A percentile compares a stretch with the other conserved stretches of the same genome.
Conservation (phyloP, 2,329 filamentous ascomycete genomes). For the Pseudogymnoascus destructans region DNA sequence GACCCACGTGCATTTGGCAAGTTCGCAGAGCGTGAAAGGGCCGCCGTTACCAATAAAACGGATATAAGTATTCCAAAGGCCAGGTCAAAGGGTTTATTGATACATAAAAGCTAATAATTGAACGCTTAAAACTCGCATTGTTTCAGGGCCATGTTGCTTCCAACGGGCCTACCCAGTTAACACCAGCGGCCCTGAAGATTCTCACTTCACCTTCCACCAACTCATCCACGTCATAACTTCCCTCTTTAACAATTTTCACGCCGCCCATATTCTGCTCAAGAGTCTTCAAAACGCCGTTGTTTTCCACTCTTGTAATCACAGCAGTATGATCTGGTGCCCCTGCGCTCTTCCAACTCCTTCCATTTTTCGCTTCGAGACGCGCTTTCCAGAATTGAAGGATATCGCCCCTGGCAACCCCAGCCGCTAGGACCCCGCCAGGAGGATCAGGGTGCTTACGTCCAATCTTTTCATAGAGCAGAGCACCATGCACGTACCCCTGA, state of each 20-base stretch:
- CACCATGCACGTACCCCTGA: constrained; percentile 25
- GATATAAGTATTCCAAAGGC: background rate
- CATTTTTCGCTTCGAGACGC: constrained; percentile 21
- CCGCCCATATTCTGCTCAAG: constrained; percentile 26
- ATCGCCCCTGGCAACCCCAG: constrained; percentile 25
- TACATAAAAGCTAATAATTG: background rate
- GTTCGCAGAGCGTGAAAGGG: background rate
- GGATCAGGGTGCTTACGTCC: constrained; percentile 17
- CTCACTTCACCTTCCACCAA: constrained; percentile 24
- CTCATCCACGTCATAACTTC: constrained; percentile 22
- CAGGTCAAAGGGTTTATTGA: background rate
- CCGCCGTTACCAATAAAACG: background rate
- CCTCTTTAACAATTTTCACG: constrained; percentile 22
- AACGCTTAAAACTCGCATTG: background rate
- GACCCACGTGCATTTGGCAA: background rate
- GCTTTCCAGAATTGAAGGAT: constrained; percentile 26
- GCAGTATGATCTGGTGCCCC: constrained; percentile 27
- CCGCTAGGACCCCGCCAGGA: constrained; percentile 18
- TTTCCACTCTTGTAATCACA: constrained; percentile 22
- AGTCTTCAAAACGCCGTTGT: constrained; percentile 21
- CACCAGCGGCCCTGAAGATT: constrained; percentile 24
- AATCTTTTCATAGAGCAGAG: constrained; percentile 24
- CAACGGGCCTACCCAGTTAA: constrained; percentile 22
- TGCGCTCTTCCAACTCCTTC: constrained; percentile 19
- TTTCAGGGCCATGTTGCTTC: constrained; percentile 20